Evolutionary conservation across 2,329 filamentous ascomycete species (phyloP).

Genomic region (Monosporascus sp.): DNA sequence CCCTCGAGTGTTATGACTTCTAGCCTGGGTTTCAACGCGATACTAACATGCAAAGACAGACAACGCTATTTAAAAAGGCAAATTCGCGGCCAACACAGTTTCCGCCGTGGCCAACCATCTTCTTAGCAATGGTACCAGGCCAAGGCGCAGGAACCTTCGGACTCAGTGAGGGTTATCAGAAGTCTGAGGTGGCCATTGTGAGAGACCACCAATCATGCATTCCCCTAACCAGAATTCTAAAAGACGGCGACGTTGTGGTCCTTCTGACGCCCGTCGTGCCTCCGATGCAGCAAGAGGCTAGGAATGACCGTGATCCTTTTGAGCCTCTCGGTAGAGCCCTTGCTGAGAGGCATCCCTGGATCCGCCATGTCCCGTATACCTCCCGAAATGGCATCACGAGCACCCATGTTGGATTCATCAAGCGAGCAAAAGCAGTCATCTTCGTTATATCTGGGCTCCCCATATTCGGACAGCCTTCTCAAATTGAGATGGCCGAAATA

Average conservation of each 20-base stretch:
- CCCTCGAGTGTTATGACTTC: conserved; percentile 2
- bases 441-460: conserved; percentile 53
- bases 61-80: conserved; percentile 15
- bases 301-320: conserved; percentile 58
- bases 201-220: conserved; percentile 34
- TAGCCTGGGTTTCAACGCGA: conserved; percentile 2
- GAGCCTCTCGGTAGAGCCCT: conserved; percentile 63
- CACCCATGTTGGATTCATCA: conserved; percentile 58
- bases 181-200: conserved; percentile 21
- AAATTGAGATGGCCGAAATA: conserved; percentile 45
- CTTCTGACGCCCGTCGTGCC: conserved; percentile 54
- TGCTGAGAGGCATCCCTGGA: conserved; percentile 50
- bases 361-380: conserved; percentile 69
- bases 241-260: conserved; percentile 50
- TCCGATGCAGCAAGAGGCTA: conserved; percentile 35
- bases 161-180: conserved; percentile 23
- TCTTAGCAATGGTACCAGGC: conserved; percentile 26
- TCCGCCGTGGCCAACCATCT: not conserved
- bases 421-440: conserved; percentile 52
- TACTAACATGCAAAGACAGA: conserved; percentile 12
- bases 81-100: conserved; percentile 8
- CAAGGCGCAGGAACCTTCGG: conserved; percentile 19
- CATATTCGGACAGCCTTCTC: conserved; percentile 41
- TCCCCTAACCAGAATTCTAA: conserved; percentile 40
- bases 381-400: conserved; percentile 57